Base-by-base conservation (phyloP, 106 monocot genomes). In the Phalaenopsis aphrodite region DNA sequence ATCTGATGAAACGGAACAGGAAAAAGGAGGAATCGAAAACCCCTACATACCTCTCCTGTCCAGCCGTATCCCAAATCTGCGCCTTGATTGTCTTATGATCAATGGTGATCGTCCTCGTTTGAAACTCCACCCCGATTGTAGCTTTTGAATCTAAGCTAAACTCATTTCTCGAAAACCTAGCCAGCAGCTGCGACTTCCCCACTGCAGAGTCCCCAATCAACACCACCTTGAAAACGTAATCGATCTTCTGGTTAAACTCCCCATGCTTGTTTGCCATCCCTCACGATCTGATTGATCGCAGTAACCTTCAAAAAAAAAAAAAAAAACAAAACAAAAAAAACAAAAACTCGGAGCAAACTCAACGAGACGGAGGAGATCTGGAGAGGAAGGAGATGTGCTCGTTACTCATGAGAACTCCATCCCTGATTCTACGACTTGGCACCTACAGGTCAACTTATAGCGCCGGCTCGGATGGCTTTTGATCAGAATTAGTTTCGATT, bases 191-290 rank as follows among this genome's bases (percentile, higher is more conserved):
- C 41, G 82, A 82, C 43, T 82, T 82, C 39, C 82, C 82, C 5
- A 82, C 82, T 47, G 82, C 82, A 76, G 82, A 82, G 39, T 82
- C 82, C 48, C 82, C 82, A 57, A 82, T 68, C 71, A 82, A 48
- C 55, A 82, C 82, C 77, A 82, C 82, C 71, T 82, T 82, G 77
- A 82, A 82, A 11, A 82, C 82, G 76, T 82, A 82, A 19, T 82
- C 82, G 77, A 82, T 82, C 77, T 82, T 82, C 47, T 82, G 82
- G 55, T 18, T 78, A 74, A 81, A 56, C 21, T 72, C 77, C n/a
- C 82, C 82, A 41, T 82, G 82, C 49, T 67, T 12, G 12, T 71
- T 68, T 55, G 82, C 82, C 82, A 82, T 82, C 76, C 8, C 49
- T 3, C 21, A 14, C 67, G 58, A 61, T 38, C 47, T 21, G n/a